These are phyloP conservation scores for Agrocybe praecox DNA, from an alignment of 768 basidiomycete genomes.

Conservation along the genomic window DNA sequence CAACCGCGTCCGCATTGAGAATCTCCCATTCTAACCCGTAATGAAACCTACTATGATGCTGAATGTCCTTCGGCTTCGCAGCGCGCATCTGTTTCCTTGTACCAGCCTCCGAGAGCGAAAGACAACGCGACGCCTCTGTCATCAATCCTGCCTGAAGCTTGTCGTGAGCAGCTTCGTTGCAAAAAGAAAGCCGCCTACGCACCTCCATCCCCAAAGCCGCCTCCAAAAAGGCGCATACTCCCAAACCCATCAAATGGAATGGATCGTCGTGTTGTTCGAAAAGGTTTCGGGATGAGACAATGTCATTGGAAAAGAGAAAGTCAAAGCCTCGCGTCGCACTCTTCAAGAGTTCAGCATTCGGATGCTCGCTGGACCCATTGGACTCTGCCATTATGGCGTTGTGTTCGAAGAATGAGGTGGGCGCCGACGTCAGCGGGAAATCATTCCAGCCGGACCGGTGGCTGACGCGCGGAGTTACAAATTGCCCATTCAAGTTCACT, in stretches of 20 bases:
- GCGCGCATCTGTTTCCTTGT: slow-evolving; percentile 52
- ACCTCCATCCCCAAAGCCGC: no score
- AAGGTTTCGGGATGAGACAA: slow-evolving; percentile 51
- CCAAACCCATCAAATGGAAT: slow-evolving; percentile 73
- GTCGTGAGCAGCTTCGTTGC: no score
- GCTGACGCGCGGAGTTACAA: background rate
- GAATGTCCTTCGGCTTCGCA: slow-evolving; percentile 30
- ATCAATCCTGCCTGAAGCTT: slow-evolving; percentile 54
- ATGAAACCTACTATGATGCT: slow-evolving; percentile 44
- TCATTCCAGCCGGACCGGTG: background rate
- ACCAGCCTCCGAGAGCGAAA: slow-evolving; percentile 61
- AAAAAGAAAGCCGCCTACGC: no score
- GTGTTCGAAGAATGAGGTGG: background rate
- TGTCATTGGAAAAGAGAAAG: slow-evolving; percentile 68
- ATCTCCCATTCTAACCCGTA: slow-evolving; percentile 79
- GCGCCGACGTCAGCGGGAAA: background rate
- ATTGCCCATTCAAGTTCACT: no score
- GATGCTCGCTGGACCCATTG: slow-evolving; percentile 16
- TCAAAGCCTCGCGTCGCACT: slow-evolving; percentile 61
- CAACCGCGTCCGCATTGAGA: slow-evolving; percentile 69
- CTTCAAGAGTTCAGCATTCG: slow-evolving; percentile 30
- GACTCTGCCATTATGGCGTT: background rate
- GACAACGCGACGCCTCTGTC: slow-evolving; percentile 58
- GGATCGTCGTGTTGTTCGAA: slow-evolving; percentile 60
- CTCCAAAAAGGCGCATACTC: slow-evolving; percentile 65